Evolutionary conservation across 345 rosid genomes (phyloP).

Genomic region (Lumnitzera littorea): DNA sequence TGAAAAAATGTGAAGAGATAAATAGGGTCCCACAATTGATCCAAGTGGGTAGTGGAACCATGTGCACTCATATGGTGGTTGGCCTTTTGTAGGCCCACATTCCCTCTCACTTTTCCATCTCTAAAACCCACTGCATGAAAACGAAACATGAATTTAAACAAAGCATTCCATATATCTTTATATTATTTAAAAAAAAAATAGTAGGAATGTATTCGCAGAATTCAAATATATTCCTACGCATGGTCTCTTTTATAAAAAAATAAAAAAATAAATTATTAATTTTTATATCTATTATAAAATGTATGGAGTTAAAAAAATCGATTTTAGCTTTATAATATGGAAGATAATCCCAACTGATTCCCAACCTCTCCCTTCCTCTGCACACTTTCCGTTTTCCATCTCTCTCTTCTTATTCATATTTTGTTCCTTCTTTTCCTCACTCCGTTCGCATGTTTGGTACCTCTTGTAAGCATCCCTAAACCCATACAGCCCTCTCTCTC

Average conservation of each 20-base stretch:
- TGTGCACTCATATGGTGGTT: constrained; percentile 73
- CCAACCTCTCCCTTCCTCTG: constrained; percentile 19
- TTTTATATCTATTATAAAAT: no score
- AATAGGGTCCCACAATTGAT: constrained; percentile 12
- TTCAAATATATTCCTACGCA: no score
- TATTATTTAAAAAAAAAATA: neutral
- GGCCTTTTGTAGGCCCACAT: constrained; percentile 33
- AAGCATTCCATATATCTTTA: neutral
- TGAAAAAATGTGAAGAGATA: neutral
- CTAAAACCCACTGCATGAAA: constrained; percentile 6
- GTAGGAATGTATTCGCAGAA: no score
- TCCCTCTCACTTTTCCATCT: constrained; percentile 16
- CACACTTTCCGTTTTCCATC: constrained; percentile 25
- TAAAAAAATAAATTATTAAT: no score
- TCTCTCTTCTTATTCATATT: constrained; percentile 28
- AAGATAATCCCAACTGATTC: constrained; percentile 11
- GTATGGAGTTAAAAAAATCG: no score
- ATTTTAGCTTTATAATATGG: neutral
- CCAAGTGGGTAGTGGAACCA: constrained; percentile 45
- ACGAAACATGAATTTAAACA: constrained; percentile 14
- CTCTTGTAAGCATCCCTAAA: constrained; percentile 9
- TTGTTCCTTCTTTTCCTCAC: constrained; percentile 22
- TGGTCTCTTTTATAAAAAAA: no score
- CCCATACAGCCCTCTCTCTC: constrained; percentile 10
- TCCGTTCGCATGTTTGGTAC: constrained; percentile 5